Evolutionary conservation across 106 monocot genomes (phyloP).

Genomic region (Allium sativum): DNA sequence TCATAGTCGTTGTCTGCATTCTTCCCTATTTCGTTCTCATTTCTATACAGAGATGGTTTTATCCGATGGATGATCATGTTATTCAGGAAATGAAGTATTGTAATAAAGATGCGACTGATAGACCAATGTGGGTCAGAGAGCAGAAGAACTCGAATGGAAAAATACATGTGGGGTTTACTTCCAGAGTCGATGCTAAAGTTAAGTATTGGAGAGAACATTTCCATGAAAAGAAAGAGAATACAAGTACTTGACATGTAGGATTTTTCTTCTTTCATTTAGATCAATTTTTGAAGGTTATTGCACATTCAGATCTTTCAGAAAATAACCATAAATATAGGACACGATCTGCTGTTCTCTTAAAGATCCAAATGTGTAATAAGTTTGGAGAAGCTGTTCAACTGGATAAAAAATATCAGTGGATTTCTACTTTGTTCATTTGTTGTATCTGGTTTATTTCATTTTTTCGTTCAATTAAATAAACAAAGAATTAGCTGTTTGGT

Average conservation of each 20-base stretch:
- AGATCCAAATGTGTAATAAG: too few relatives aligned
- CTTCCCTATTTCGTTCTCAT: slow-evolving; percentile 15
- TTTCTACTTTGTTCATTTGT: too few relatives aligned
- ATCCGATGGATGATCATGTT: slow-evolving; percentile 17
- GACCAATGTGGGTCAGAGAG: slow-evolving; percentile 9
- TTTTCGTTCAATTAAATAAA: too few relatives aligned
- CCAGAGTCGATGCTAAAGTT: slow-evolving; percentile 22
- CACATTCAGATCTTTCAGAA: too few relatives aligned
- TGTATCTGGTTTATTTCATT: too few relatives aligned
- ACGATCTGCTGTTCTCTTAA: too few relatives aligned
- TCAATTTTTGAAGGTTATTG: too few relatives aligned
- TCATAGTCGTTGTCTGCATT: slow-evolving; percentile 1
- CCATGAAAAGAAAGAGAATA: slow-evolving; percentile 16
- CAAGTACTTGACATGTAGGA: background rate
- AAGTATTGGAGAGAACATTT: slow-evolving; percentile 25
- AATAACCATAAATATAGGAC: too few relatives aligned
- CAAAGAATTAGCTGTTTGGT: too few relatives aligned
- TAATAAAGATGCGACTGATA: background rate
- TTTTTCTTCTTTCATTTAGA: too few relatives aligned
- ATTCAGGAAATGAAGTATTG: slow-evolving; percentile 14
- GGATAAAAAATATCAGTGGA: too few relatives aligned
- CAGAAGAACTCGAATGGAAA: background rate
- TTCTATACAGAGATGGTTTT: slow-evolving; percentile 10
- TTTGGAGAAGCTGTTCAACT: too few relatives aligned
- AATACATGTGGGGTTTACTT: slow-evolving; percentile 5